Base-by-base conservation (phyloP, 2,329 filamentous ascomycete genomes). In the Aspergillus puulaauensis region DNA sequence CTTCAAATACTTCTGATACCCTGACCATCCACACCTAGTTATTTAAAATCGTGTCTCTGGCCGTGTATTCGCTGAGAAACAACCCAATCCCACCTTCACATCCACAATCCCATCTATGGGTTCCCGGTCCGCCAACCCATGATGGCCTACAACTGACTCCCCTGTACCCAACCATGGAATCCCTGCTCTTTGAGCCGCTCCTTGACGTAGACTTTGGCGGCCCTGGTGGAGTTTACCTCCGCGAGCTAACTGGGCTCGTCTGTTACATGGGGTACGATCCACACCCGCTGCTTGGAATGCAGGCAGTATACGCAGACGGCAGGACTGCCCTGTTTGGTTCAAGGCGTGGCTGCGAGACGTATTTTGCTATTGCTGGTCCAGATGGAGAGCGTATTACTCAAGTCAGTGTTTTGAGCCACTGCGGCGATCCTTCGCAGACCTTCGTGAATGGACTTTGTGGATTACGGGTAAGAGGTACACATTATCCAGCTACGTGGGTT, bases 171-270 rank as follows among this genome's bases (percentile, higher is more conserved):
- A n/a, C 5, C 23, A 40, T 17, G 40, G 31, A 52, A 17, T n/a
- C 17, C 17, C 43, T 27, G 17, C 11, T 23, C n/a, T 62, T 61
- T 27, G 46, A 58, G 39, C 52, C 58, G 6, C 23, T 62, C 6
- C 45, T 44, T 23, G 58, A 57, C 52, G 46, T 61, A 9, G 58
- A 61, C 33, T 62, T 60, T n/a, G 58, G 55, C 12, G 46, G 56
- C 19, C 45, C 23, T 31, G 35, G 52, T 15, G 58, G 60, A 15
- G 17, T 23, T 4, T 19, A 31, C 21, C 52, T 62, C 6, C 17
- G 49, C n/a, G 43, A 27, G 14, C 35, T 62, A 41, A 55, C 50
- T n/a, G 41, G 37, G 2, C 35, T 61, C 44, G n/a, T 33, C 3
- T 54, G 54, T n/a, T 37, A 62, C 49, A 54, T 61, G 55, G 27